Conservation (phyloP, 805 yeast species). For the Candida insectalens region DNA sequence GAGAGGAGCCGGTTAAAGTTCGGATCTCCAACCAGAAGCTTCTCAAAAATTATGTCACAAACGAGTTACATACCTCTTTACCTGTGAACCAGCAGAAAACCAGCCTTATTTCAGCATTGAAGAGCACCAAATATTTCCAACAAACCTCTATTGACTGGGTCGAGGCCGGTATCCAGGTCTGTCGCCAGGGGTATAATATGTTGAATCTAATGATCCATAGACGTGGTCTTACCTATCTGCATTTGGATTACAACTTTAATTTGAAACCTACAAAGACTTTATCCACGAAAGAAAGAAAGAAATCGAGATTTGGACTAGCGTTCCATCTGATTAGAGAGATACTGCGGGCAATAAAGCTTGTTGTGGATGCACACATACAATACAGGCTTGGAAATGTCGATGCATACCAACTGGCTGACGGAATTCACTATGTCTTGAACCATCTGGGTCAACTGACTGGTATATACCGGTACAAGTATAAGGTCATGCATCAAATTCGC, state of each 20-base stretch:
- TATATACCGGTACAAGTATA: conserved; percentile 90
- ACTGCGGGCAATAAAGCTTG: conserved; percentile 66
- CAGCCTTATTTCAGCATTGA: conserved; percentile 53
- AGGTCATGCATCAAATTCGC: conserved; percentile 96
- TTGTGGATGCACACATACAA: conserved; percentile 93
- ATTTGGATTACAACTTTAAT: conserved; percentile 91
- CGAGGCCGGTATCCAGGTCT: conserved; percentile 92
- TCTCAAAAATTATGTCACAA: conserved; percentile 65
- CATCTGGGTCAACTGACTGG: conserved; percentile 96
- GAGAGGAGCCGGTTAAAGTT: conserved; percentile 60
- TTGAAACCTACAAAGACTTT: conserved; percentile 92
- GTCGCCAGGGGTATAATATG: conserved; percentile 92
- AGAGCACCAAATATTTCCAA: conserved; percentile 80
- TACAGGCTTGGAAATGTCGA: conserved; percentile 84
- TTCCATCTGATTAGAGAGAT: conserved; percentile 91
- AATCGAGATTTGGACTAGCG: conserved; percentile 93
- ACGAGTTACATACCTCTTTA: conserved; percentile 47
- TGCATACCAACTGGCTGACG: conserved; percentile 92
- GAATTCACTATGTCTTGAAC: conserved; percentile 78
- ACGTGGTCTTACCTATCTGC: conserved; percentile 84
- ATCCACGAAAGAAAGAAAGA: conserved; percentile 92
- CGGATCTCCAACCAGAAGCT: conserved; percentile 84
- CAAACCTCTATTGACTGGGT: conserved; percentile 95
- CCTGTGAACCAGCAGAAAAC: conserved; percentile 35
- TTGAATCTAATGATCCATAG: conserved; percentile 81